These are phyloP conservation scores for Colletotrichum theobromicola DNA, from an alignment of 2,329 filamentous ascomycete species.

Conservation along the genomic window DNA sequence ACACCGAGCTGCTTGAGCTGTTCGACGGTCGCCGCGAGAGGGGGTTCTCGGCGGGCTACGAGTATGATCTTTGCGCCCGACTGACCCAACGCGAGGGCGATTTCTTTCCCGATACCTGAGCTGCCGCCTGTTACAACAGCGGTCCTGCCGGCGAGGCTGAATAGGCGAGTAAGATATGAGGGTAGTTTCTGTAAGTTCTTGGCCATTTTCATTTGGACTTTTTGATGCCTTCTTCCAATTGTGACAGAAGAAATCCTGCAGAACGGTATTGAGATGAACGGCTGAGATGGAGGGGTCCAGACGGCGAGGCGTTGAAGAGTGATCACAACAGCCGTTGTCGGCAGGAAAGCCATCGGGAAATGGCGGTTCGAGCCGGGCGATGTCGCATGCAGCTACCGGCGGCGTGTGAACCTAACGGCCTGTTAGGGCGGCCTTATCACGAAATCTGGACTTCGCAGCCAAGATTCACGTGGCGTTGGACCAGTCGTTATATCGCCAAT, in stretches of 20 bases:
- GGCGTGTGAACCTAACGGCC: not conserved
- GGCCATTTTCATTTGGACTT: not conserved
- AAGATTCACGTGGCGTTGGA: not conserved
- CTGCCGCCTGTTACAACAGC: constrained; percentile 38
- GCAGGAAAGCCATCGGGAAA: not conserved
- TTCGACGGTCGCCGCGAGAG: constrained; percentile 27
- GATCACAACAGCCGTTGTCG: not conserved
- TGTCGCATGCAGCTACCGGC: constrained; percentile 14
- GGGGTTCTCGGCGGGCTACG: constrained; percentile 30
- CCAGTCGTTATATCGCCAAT: not conserved
- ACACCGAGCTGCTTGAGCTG: constrained; percentile 29
- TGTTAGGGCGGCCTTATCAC: not conserved
- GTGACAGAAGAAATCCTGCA: not conserved
- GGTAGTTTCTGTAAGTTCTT: constrained; percentile 3
- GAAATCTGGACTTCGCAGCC: not conserved
- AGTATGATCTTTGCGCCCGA: constrained; percentile 35
- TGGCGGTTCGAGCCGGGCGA: not conserved
- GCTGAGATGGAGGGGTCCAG: not conserved
- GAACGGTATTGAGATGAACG: not conserved
- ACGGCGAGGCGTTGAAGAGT: not conserved
- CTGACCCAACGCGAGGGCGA: constrained; percentile 32
- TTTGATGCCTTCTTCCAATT: not conserved
- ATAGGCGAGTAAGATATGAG: constrained; percentile 31
- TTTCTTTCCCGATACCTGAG: constrained; percentile 37
- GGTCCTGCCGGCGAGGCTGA: constrained; percentile 32